A percentile compares a stretch with the other conserved stretches of the same genome.
Conservation (phyloP, 2,329 filamentous ascomycete genomes). For the Arthroderma sp. region DNA sequence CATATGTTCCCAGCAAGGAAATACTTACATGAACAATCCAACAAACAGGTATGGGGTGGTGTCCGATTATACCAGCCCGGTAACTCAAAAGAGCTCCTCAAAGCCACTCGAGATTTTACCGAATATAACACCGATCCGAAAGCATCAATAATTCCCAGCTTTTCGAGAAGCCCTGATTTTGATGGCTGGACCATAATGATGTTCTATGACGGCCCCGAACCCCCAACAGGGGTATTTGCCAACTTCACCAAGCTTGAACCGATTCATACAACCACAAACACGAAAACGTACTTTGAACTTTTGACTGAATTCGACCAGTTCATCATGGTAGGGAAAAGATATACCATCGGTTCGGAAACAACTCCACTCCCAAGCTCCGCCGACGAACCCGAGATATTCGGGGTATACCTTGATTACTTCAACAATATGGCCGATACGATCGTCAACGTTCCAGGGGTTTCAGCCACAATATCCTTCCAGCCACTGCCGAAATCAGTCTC, state of each 20-base stretch:
- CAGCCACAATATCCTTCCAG: conserved; percentile 26
- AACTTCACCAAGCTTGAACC: conserved; percentile 40
- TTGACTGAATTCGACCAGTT: conserved; percentile 33
- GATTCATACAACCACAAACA: conserved; percentile 33
- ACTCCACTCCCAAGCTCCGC: conserved; percentile 23
- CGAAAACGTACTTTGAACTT: conserved; percentile 36
- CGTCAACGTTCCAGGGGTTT: conserved; percentile 16
- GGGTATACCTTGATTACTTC: conserved; percentile 22
- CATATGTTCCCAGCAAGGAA: conserved; percentile 1
- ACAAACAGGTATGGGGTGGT: conserved; percentile 34
- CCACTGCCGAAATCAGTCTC: conserved; percentile 24
- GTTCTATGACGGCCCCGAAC: conserved; percentile 47
- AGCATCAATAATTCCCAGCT: conserved; percentile 46
- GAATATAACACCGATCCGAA: conserved; percentile 44
- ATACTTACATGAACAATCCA: conserved; percentile 7
- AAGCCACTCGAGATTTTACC: conserved; percentile 23
- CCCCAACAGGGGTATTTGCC: conserved; percentile 42
- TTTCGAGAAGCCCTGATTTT: conserved; percentile 23
- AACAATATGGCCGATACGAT: conserved; percentile 19
- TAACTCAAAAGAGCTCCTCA: conserved; percentile 23
- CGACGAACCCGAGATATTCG: conserved; percentile 19
- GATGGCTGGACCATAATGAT: conserved; percentile 49
- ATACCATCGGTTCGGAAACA: conserved; percentile 28
- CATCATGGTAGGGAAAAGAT: conserved; percentile 26
- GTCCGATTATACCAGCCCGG: conserved; percentile 28